Percentiles rank a stretch among this genome's conserved stretches.
phyloP scores from a whole-genome alignment of 495 filamentous ascomycete species.

The Neurospora terricola region DNA sequence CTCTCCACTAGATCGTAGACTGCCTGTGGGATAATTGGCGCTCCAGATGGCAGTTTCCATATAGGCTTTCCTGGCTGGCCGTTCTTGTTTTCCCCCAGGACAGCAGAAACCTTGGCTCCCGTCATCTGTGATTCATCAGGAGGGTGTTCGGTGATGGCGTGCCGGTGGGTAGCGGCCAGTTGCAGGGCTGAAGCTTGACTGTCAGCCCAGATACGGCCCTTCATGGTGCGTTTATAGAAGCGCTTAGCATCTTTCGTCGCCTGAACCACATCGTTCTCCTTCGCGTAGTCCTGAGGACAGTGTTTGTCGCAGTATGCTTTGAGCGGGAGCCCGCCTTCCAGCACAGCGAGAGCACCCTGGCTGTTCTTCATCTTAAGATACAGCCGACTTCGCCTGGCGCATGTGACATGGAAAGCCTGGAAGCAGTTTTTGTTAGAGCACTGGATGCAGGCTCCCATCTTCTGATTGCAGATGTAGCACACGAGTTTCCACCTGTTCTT shows the following conservation, averaged over 20 bases:
- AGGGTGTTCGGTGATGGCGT: constrained; percentile 48
- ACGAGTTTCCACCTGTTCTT: constrained; percentile 84
- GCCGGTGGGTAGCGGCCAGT: constrained; percentile 53
- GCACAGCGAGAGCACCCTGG: constrained; percentile 64
- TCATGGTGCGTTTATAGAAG: constrained; percentile 83
- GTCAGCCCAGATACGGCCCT: constrained; percentile 78
- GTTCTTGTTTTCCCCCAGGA: constrained; percentile 65
- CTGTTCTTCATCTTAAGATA: constrained; percentile 95
- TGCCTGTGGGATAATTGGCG: constrained; percentile 82
- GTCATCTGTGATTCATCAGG: constrained; percentile 47
- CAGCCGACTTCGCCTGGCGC: constrained; percentile 76
- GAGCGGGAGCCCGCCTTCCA: constrained; percentile 72
- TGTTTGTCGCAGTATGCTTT: constrained; percentile 98
- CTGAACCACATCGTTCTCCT: constrained; percentile 62
- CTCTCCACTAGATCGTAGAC: constrained; percentile 73
- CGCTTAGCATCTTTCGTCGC: constrained; percentile 45
- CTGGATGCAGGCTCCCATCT: constrained; percentile 97
- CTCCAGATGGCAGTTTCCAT: constrained; percentile 92
- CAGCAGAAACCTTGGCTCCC: constrained; percentile 43
- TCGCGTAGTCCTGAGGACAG: constrained; percentile 78
- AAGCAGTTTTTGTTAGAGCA: constrained; percentile 97
- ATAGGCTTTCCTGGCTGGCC: constrained; percentile 55
- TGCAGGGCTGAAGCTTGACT: constrained; percentile 80
- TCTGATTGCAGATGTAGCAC: constrained; percentile 95
- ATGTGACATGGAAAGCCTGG: constrained; percentile 97